Evolutionary conservation across 2,329 filamentous ascomycete species (phyloP), one percentile per base, ranked within the genome.

Genomic region (Ceratocystis huliohia): DNA sequence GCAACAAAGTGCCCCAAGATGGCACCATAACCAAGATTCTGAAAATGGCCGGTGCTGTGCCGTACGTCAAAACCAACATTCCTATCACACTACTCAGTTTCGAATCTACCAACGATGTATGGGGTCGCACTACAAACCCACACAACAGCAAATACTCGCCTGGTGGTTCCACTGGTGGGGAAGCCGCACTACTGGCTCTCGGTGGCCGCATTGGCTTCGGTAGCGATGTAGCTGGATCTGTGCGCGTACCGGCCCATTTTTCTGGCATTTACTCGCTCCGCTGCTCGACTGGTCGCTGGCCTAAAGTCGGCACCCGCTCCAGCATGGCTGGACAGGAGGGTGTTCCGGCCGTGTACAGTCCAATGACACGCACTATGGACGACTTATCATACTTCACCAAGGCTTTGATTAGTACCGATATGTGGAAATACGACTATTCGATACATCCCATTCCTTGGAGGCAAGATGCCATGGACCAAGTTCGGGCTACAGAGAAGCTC

Each of bases 261-360:
- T 88, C 88, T 1, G 92, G 92, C 7, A 90, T 93, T 73, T 96
- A 96, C 75, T 88, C 88, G 20, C 77, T 96, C 28, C 85, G 89
- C 45, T 96, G 92, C 76, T 92, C 89, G 2, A 95, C 89, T 1
- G 92, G 93, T 1, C 82, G 92, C 62, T 96, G 92, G 91, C 90
- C 91, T 0, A 96, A 95, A 75, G 81, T 84, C 53, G 91, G 91
- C 8, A 86, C 91, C 73, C 84, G 83, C 69, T 96, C 92, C 0
- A 92, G 88, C 71, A 96, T 96, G 91, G 85, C 89, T 0, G 93
- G 93, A 0, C 91, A 96, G 74, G 93, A 96, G 73, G 92, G 91
- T 0, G 85, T 96, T 41, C 86, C 90, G 0, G 89, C 88, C 69
- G 91, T 96, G 22, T 96, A 92, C 76, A 93, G 89, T 67, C 92